Evolutionary conservation across 169 alveolate species (phyloP).

Genomic region (Perkinsus olseni): DNA sequence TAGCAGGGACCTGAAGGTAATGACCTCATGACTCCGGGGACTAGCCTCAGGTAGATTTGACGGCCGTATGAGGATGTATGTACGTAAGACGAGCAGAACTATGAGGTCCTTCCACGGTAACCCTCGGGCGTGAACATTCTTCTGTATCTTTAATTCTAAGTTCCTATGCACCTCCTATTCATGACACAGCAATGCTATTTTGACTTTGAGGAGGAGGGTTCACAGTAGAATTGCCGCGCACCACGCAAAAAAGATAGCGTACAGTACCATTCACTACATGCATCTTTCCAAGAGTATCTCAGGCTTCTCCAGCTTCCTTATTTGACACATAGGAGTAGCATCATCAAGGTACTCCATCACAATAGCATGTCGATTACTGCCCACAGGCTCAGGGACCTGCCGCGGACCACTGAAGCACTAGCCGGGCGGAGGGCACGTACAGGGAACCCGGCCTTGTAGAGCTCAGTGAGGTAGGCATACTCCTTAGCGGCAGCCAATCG

Average conservation of each 20-base stretch:
- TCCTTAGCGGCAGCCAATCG: conserved; percentile 97
- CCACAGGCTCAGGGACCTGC: conserved; percentile 87
- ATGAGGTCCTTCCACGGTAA: too few species aligned
- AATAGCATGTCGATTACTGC: conserved; percentile 93
- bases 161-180: too few species aligned
- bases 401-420: not conserved
- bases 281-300: conserved; percentile 16
- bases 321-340: conserved; percentile 84
- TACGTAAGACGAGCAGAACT: too few species aligned
- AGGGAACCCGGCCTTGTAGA: conserved; percentile 85
- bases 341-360: conserved; percentile 86
- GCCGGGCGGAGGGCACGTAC: conserved; percentile 23
- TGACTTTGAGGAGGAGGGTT: too few species aligned
- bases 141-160: too few species aligned
- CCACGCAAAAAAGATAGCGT: too few species aligned
- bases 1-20: conserved; percentile 55
- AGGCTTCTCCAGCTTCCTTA: conserved; percentile 62
- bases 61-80: too few species aligned
- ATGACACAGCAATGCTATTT: too few species aligned
- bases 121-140: too few species aligned
- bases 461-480: conserved; percentile 88
- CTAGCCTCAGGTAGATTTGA: too few species aligned
- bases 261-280: not conserved
- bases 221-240: too few species aligned
- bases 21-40: not conserved